phyloP scores from a whole-genome alignment of 2,329 filamentous ascomycete genomes.

The Clonostachys solani region DNA sequence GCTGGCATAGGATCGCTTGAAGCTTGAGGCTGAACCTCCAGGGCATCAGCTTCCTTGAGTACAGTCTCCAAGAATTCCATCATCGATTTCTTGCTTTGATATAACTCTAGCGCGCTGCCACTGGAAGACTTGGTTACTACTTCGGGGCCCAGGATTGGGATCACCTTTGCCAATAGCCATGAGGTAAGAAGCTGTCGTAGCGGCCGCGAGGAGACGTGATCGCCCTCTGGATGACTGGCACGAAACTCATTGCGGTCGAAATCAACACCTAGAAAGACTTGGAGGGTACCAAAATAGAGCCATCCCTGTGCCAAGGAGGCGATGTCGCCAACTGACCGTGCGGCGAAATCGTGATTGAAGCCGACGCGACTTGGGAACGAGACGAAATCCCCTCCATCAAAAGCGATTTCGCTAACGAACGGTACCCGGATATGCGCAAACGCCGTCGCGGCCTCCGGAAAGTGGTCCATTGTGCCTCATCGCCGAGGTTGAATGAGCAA shows the following conservation, averaged over 20 bases:
- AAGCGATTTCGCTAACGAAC: neutral
- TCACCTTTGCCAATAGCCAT: neutral
- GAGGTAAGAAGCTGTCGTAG: neutral
- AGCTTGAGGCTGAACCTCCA: neutral
- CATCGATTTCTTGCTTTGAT: neutral
- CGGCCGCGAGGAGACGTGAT: neutral
- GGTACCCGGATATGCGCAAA: neutral
- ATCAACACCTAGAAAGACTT: neutral
- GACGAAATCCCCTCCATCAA: neutral
- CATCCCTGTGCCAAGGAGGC: neutral
- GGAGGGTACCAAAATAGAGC: neutral
- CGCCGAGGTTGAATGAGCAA: too few species aligned
- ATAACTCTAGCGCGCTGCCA: neutral
- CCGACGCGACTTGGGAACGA: neutral
- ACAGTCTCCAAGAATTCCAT: neutral
- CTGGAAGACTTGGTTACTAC: neutral
- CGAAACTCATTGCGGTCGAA: neutral
- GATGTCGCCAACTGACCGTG: neutral
- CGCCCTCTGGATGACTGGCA: neutral
- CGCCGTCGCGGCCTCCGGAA: neutral
- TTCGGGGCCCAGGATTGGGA: neutral
- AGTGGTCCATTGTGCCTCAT: neutral
- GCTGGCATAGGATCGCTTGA: neutral
- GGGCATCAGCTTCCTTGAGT: neutral
- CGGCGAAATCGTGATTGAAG: neutral